These are phyloP conservation scores for Castanopsis chinensis DNA, from an alignment of 306 rosid species.

Conservation along the genomic window DNA sequence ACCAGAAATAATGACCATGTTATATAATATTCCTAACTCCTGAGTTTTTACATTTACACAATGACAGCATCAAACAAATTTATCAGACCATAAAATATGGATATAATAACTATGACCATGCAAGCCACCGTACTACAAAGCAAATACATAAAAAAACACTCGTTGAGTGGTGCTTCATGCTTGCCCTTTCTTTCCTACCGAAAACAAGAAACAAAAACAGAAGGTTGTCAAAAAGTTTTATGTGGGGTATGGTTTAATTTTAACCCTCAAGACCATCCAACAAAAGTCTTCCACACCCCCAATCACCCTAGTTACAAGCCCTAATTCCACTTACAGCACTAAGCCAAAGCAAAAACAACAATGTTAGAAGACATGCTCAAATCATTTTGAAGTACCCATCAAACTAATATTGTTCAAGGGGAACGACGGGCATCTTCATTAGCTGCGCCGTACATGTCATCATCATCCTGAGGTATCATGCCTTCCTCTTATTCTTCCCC, in stretches of 20 bases:
- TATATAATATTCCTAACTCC: not conserved
- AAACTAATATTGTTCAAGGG: not conserved
- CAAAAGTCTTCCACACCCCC: slow-evolving; percentile 24
- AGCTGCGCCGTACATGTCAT: slow-evolving; percentile 3
- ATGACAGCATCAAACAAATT: not conserved
- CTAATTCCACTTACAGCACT: slow-evolving; percentile 27
- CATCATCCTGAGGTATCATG: slow-evolving; percentile 50
- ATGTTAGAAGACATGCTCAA: not conserved
- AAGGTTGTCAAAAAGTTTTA: not conserved
- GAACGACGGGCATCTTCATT: slow-evolving; percentile 4
- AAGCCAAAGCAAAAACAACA: slow-evolving; percentile 15
- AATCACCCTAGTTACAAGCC: slow-evolving; percentile 28
- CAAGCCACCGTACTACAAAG: slow-evolving; percentile 21
- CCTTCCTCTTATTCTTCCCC: slow-evolving; percentile 79
- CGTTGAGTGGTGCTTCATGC: slow-evolving; percentile 6
- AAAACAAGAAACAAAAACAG: not conserved
- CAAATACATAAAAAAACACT: slow-evolving; percentile 6
- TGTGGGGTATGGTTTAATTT: slow-evolving; percentile 6
- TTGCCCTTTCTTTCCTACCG: slow-evolving; percentile 15
- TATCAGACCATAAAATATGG: not conserved
- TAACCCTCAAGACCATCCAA: slow-evolving; percentile 26
- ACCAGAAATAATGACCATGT: not conserved
- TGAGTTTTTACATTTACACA: not conserved
- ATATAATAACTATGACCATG: not conserved
- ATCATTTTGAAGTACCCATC: not conserved